Evolutionary conservation across 768 basidiomycete genomes (phyloP).

Genomic region (Pulveroboletus sp.): DNA sequence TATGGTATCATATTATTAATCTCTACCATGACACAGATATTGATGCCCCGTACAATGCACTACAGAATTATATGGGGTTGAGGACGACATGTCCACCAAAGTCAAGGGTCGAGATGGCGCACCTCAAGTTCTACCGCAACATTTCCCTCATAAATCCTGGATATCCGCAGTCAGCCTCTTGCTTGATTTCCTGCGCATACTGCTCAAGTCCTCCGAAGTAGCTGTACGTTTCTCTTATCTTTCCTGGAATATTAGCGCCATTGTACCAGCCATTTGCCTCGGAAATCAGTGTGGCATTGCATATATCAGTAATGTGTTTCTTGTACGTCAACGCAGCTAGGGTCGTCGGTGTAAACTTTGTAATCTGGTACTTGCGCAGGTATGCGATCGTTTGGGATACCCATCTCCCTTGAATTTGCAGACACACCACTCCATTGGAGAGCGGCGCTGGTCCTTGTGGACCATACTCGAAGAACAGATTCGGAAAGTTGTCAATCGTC

Average conservation of each 20-base stretch:
- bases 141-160: constrained; percentile 7
- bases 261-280: constrained; percentile 1
- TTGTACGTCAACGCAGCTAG: constrained; percentile 6
- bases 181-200: constrained; percentile 1
- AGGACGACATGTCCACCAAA: no score
- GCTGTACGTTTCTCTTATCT: constrained; percentile 3
- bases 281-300: background rate
- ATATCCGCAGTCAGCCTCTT: constrained; percentile 9
- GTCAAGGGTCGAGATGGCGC: background rate
- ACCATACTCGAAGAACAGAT: constrained; percentile 9
- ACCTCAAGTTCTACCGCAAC: background rate
- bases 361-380: constrained; percentile 5
- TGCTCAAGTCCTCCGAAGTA: background rate
- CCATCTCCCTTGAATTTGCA: constrained; percentile 5
- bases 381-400: constrained; percentile 5
- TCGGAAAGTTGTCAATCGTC: constrained; percentile 15
- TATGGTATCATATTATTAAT: no score
- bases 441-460: constrained; percentile 10
- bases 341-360: constrained; percentile 7
- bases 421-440: constrained; percentile 2
- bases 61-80: no score
- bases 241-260: constrained; percentile 8
- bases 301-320: constrained; percentile 3
- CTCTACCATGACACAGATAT: no score
- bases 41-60: no score